These are phyloP conservation scores for Hypoxylon lenormandii DNA, from an alignment of 495 filamentous ascomycete genomes.

Conservation along the genomic window DNA sequence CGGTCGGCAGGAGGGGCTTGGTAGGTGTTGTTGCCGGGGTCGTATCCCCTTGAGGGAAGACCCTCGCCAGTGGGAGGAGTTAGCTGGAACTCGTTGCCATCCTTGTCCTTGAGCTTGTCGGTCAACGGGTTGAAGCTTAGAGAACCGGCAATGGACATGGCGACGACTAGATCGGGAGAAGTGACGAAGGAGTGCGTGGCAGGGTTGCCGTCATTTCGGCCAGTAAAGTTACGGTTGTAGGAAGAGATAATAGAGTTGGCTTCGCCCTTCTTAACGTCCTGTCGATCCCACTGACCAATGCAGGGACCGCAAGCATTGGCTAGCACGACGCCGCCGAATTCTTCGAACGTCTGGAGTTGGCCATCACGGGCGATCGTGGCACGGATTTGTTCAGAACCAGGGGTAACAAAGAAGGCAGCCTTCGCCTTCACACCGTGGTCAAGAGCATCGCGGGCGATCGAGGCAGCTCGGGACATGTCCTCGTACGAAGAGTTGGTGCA, in stretches of 20 bases:
- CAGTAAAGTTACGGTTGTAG: constrained; percentile 99
- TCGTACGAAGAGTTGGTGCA: constrained; percentile 99
- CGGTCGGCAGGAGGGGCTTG: constrained; percentile 92
- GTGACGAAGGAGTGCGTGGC: constrained; percentile 98
- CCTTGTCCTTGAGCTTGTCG: constrained; percentile 92
- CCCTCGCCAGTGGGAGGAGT: constrained; percentile 81
- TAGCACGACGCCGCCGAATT: constrained; percentile 94
- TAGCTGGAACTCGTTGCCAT: constrained; percentile 96
- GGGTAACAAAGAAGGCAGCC: constrained; percentile 92
- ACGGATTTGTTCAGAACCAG: constrained; percentile 97
- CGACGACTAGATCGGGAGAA: constrained; percentile 96
- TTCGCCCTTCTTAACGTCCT: constrained; percentile 95
- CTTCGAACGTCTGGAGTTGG: constrained; percentile 94
- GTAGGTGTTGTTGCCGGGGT: constrained; percentile 94
- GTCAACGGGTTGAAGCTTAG: constrained; percentile 97
- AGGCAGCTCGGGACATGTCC: constrained; percentile 95
- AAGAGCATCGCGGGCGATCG: constrained; percentile 93
- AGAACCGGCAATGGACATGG: constrained; percentile 87
- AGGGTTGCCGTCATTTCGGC: constrained; percentile 98
- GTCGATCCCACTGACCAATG: constrained; percentile 91
- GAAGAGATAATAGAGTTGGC: constrained; percentile 95
- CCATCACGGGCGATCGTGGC: constrained; percentile 95
- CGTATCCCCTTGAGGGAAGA: constrained; percentile 85
- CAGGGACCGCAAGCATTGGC: constrained; percentile 93
- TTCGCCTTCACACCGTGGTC: constrained; percentile 95